Percentiles rank a stretch among this genome's conserved stretches.
Evolutionary conservation across 352 stramenopile species (phyloP).

Genomic region (Phytopythium delawarense): DNA sequence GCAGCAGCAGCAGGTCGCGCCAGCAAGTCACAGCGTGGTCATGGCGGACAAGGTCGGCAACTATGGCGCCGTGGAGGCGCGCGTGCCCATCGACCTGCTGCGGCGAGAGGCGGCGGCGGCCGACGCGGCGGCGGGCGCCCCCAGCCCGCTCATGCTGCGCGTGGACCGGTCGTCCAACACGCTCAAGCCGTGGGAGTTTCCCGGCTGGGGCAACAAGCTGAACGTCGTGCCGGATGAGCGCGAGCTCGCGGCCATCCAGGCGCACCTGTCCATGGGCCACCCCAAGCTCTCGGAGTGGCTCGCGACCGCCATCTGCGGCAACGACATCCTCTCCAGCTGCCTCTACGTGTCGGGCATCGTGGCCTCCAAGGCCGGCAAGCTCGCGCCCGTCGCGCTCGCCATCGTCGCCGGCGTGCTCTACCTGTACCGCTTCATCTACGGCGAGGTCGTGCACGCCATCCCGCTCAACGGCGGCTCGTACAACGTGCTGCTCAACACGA

Average conservation of each 20-base stretch:
- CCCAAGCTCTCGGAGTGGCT: constrained; percentile 90
- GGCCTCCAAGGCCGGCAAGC: constrained; percentile 84
- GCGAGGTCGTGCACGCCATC: constrained; percentile 91
- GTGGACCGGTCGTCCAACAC: constrained; percentile 67
- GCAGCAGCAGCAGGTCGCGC: not conserved
- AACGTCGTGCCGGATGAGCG: constrained; percentile 50
- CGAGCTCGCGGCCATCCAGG: constrained; percentile 72
- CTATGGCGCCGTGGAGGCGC: constrained; percentile 13
- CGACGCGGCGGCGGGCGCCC: not conserved
- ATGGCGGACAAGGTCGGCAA: constrained; percentile 6
- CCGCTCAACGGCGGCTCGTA: constrained; percentile 95
- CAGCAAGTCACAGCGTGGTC: too few species aligned
- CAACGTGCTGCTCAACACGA: constrained; percentile 96
- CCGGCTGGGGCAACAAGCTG: constrained; percentile 72
- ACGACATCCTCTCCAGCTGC: constrained; percentile 94
- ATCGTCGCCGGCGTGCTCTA: constrained; percentile 90
- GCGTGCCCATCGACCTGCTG: constrained; percentile 21
- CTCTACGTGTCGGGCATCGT: constrained; percentile 88
- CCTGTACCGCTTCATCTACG: constrained; percentile 93
- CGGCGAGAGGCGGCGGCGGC: constrained; percentile 24
- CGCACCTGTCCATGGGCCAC: constrained; percentile 69
- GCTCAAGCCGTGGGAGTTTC: constrained; percentile 82
- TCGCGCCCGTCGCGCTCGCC: constrained; percentile 87
- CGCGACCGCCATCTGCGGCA: constrained; percentile 93
- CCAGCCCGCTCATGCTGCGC: constrained; percentile 66